A percentile compares a stretch with the other conserved stretches of the same genome.
phyloP scores from a whole-genome alignment of 129 eudicot species.

The Sambucus nigra region DNA sequence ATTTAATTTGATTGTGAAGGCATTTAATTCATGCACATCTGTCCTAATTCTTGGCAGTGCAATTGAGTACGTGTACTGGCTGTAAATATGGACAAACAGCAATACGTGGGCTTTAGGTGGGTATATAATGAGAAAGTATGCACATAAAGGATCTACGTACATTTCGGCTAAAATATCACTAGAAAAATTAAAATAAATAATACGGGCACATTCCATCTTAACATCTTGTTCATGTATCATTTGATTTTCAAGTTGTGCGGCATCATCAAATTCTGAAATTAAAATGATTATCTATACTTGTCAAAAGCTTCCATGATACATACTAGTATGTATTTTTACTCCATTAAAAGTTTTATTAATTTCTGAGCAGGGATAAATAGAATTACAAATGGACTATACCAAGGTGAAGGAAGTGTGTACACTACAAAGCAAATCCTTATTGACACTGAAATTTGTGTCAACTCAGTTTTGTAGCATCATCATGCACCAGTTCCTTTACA shows the following conservation, averaged over 20 bases:
- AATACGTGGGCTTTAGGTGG: too few relatives aligned
- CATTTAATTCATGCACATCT: not conserved
- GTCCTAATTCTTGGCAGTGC: not conserved
- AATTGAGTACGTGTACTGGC: too few relatives aligned
- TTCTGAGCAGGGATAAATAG: not conserved
- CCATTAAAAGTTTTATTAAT: not conserved
- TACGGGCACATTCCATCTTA: not conserved
- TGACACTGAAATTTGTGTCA: slow-evolving; percentile 5
- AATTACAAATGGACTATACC: not conserved
- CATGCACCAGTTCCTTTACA: not conserved
- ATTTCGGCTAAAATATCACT: too few relatives aligned
- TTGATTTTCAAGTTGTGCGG: too few relatives aligned
- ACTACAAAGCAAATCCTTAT: slow-evolving; percentile 2
- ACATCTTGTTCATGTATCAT: not conserved
- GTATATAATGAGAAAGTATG: too few relatives aligned
- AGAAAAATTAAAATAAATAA: too few relatives aligned
- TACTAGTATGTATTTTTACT: not conserved
- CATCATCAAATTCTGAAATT: not conserved
- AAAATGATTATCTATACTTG: not conserved
- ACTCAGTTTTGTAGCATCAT: slow-evolving; percentile 4
- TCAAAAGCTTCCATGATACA: not conserved
- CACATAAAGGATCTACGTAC: too few relatives aligned
- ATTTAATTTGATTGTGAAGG: not conserved
- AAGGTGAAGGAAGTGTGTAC: not conserved
- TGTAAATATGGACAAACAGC: too few relatives aligned